These are phyloP conservation scores for Aspergillus quadrilineatus DNA, from an alignment of 2,329 filamentous ascomycete genomes.

Conservation along the genomic window DNA sequence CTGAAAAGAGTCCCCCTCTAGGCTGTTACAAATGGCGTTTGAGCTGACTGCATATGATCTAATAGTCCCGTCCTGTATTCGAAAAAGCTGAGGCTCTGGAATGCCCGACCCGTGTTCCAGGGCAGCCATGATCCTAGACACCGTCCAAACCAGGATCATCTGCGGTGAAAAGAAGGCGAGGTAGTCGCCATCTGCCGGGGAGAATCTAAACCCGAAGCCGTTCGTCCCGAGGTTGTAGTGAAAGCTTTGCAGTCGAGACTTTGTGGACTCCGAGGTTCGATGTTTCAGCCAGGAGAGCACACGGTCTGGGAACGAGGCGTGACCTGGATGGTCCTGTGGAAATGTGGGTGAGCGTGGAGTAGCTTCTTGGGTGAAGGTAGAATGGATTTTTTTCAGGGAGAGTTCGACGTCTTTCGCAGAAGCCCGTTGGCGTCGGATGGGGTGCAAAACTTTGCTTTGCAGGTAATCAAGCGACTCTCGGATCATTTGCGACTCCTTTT, in stretches of 20 bases:
- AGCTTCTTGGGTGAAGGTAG: background rate
- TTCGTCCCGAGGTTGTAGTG: background rate
- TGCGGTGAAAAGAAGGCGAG: constrained; percentile 11
- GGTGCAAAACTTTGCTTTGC: constrained; percentile 25
- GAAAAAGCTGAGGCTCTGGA: constrained; percentile 2
- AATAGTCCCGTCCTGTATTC: background rate
- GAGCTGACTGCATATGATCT: constrained; percentile 18
- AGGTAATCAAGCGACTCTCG: constrained; percentile 28
- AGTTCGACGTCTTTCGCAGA: constrained; percentile 22
- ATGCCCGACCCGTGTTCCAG: background rate
- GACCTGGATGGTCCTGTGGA: background rate
- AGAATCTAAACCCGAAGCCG: constrained; percentile 10
- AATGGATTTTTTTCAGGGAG: constrained; percentile 18
- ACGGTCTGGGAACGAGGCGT: background rate
- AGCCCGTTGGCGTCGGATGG: constrained; percentile 22
- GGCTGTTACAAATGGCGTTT: constrained; percentile 10
- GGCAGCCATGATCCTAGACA: constrained; percentile 7
- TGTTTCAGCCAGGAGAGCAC: background rate
- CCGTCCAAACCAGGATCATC: constrained; percentile 7
- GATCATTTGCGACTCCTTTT: constrained; percentile 24
- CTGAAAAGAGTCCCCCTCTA: constrained; percentile 9
- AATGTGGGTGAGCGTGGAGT: background rate
- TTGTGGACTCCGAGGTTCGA: background rate
- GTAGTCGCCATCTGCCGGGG: constrained; percentile 10
- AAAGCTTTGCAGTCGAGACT: background rate